Base-by-base conservation (phyloP, 768 basidiomycete species). In the Amanita pallidorosea region DNA sequence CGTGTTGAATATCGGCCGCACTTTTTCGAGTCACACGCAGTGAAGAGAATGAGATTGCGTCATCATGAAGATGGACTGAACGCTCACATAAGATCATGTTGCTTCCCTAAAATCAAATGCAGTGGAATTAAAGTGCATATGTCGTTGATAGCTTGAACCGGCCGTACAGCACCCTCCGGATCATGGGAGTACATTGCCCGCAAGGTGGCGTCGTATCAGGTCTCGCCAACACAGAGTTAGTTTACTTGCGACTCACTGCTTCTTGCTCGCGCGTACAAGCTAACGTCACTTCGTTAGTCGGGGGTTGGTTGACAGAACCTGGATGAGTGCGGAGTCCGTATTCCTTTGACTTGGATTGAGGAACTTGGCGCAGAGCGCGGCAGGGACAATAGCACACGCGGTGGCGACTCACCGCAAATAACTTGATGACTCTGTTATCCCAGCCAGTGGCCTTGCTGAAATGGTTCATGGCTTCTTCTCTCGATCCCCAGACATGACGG, bases 141-240 rank as follows among this genome's bases (percentile, higher is more conserved):
- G 38, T 60, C 55, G 54, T 72, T 67, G 47, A 85, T 57, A 7
- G 69, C 70, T 36, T 67, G 59, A 7, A 84, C 70, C 5, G 82
- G 79, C 52, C 70, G 73, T 11, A 68, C 70, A 2, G 77, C 66
- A 2, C 81, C 83, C 4, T 76, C 72, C 22, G 63, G 61, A 51
- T 85, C 83, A n/a, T n/a, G n/a, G 36, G 68, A 61, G 56, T 84
- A 85, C 82, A 85, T 85, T 1, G 72, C 74, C 81, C 83, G 22
- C 23, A 45, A 22, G 45, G 33, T 25, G 42, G 52, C 36, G 33
- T 18, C 18, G 36, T 29, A 33, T 49, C 15, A 43, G 35, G 41
- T 52, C 44, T 52, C 38, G 52, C 31, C 12, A 25, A 37, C 11
- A 40, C 17, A 15, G 40, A 51, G 42, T 6, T 13, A 51, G 42